phyloP scores from a whole-genome alignment of 108 stramenopile species.

The Epithemia pelagica region DNA sequence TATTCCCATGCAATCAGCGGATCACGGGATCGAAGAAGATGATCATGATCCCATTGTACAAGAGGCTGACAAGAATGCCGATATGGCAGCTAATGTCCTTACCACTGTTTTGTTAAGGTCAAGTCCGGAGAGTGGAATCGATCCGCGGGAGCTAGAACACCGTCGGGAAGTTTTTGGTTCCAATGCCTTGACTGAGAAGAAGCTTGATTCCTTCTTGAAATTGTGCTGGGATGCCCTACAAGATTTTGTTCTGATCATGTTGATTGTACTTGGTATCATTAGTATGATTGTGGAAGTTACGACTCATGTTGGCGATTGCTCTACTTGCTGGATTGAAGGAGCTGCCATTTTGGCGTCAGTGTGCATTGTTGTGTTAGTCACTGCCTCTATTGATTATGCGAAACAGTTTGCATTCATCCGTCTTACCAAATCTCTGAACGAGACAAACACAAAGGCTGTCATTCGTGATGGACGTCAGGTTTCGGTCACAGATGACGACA shows the following conservation, averaged over 20 bases:
- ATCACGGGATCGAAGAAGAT: constrained; percentile 4
- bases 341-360: constrained; percentile 88
- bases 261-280: constrained; percentile 84
- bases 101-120: constrained; percentile 56
- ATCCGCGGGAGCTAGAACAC: constrained; percentile 49
- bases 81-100: constrained; percentile 60
- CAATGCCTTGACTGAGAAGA: constrained; percentile 65
- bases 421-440: constrained; percentile 61
- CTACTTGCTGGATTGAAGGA: constrained; percentile 90
- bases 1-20: background rate
- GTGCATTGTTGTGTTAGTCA: constrained; percentile 83
- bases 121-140: constrained; percentile 60
- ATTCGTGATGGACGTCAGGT: constrained; percentile 77
- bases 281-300: constrained; percentile 73
- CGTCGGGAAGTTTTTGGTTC: constrained; percentile 60
- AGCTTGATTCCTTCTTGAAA: constrained; percentile 64
- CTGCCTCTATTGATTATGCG: constrained; percentile 87
- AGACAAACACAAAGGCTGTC: constrained; percentile 80
- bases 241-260: constrained; percentile 88
- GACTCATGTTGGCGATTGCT: constrained; percentile 55
- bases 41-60: constrained; percentile 29
- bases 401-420: constrained; percentile 93
- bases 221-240: constrained; percentile 91
- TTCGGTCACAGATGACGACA: constrained; percentile 71
- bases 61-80: constrained; percentile 44